Evolutionary conservation across 2,329 filamentous ascomycete genomes (phyloP), one percentile per base, ranked within the genome.

Genomic region (Massarina eburnea): DNA sequence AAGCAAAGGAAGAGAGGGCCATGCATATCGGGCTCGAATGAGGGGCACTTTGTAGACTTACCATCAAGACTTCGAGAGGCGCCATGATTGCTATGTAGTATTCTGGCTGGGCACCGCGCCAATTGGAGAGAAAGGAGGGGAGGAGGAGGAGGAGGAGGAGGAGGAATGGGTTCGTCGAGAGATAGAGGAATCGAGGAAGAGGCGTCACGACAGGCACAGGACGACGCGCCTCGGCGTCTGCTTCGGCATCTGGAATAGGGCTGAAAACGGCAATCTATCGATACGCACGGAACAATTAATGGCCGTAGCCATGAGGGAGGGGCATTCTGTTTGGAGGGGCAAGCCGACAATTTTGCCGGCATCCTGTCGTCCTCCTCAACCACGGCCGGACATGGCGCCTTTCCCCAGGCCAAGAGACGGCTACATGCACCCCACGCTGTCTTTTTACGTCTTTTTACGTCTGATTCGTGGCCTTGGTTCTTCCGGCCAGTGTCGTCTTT

Each of bases 11-110:
- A 52, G 39, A 21, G 24, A 45, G 21, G 24, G 37, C 21, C 20
- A 34, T 47, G 50, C 47, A 54, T 49, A 37, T 21, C 24, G 34
- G 19, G 22, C 12, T 30, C 14, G 38, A 34, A 51, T 26, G 50
- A 55, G 52, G 49, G 50, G 54, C 43, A 55, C n/a, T n/a, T n/a
- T n/a, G 27, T 30, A 30, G 46, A 55, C 57, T 43, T 52, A 72
- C 74, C 76, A 78, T 78, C 49, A 73, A 67, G 47, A 78, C 75
- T 59, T 77, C 72, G 55, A 73, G 65, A 35, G 75, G 75, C 21
- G 74, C 74, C 76, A 78, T 78, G 48, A 41, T 64, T 56, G 42
- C 29, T 48, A n/a, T n/a, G 19, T 43, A 42, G 14, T 14, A 33
- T 7, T 42, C 35, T 26, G 34, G n/a, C 43, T 24, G 27, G n/a